A percentile compares a stretch with the other conserved stretches of the same genome.
Conservation (phyloP, 1,284 basidiomycete genomes). For the Irpex sp. region DNA sequence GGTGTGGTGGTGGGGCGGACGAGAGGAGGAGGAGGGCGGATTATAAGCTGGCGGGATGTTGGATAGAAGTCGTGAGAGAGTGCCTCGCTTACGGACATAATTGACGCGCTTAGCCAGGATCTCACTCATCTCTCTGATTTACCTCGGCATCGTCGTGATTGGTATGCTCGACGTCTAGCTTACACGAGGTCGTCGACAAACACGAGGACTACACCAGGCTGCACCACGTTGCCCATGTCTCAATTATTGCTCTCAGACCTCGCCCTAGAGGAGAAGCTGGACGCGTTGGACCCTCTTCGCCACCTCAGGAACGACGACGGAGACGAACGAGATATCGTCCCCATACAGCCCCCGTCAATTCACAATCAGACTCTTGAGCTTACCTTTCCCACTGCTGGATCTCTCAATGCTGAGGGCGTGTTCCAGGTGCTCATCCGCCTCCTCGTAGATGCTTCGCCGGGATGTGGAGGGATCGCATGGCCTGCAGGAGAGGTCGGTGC, state of each 20-base stretch:
- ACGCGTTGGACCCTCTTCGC: conserved; percentile 57
- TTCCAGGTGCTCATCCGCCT: conserved; percentile 44
- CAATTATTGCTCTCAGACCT: conserved; percentile 16
- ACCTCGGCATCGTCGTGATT: not conserved
- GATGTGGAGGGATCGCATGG: conserved; percentile 92
- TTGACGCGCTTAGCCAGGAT: conserved; percentile 3
- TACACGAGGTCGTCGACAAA: not conserved
- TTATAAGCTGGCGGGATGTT: conserved; percentile 8
- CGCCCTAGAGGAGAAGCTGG: conserved; percentile 52
- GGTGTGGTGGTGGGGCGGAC: conserved; percentile 5
- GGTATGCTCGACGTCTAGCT: not conserved
- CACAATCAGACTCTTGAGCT: conserved; percentile 45
- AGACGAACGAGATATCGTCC: conserved; percentile 39
- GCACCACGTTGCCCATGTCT: conserved; percentile 7
- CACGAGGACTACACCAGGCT: not conserved
- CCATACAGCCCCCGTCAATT: conserved; percentile 54
- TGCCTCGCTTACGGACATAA: conserved; percentile 2
- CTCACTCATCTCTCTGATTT: conserved; percentile 4
- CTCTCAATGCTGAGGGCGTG: conserved; percentile 11
- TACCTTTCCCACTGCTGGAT: conserved; percentile 32
- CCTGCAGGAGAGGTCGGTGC: conserved; percentile 81
- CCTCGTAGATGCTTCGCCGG: conserved; percentile 73
- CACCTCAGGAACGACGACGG: conserved; percentile 49
- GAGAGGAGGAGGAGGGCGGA: conserved; percentile 8
- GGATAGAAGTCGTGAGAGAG: conserved; percentile 8